A percentile compares a stretch with the other conserved stretches of the same genome.
Conservation (phyloP, 83 land plant genomes). For the Picea abies region DNA sequence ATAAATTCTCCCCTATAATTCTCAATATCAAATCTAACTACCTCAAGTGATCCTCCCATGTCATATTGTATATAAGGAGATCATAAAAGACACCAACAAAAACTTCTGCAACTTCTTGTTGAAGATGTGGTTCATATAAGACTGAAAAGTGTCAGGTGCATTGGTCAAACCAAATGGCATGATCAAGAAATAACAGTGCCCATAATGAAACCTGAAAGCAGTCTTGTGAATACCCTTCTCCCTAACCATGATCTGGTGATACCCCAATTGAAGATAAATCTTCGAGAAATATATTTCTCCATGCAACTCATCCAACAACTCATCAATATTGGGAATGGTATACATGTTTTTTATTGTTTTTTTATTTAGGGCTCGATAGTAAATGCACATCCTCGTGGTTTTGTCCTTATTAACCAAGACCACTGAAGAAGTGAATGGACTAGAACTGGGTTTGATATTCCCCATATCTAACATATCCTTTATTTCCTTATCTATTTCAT, state of each 20-base stretch:
- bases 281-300: too few relatives aligned
- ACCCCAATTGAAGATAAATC: neutral
- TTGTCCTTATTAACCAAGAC: neutral
- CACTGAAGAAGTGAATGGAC: neutral
- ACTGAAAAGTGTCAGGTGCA: neutral
- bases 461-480: neutral
- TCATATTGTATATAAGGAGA: neutral
- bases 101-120: neutral
- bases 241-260: neutral
- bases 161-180: neutral
- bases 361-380: neutral
- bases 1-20: too few relatives aligned
- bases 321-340: neutral
- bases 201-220: neutral
- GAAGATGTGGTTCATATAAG: neutral
- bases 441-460: neutral
- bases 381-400: neutral
- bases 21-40: too few relatives aligned
- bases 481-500: neutral
- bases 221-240: neutral
- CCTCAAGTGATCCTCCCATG: too few relatives aligned
- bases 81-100: neutral
- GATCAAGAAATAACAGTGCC: too few relatives aligned
- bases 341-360: neutral
- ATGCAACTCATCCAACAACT: too few relatives aligned